phyloP scores from a whole-genome alignment of 2,329 filamentous ascomycete genomes.

The Coniochaeta sp. region DNA sequence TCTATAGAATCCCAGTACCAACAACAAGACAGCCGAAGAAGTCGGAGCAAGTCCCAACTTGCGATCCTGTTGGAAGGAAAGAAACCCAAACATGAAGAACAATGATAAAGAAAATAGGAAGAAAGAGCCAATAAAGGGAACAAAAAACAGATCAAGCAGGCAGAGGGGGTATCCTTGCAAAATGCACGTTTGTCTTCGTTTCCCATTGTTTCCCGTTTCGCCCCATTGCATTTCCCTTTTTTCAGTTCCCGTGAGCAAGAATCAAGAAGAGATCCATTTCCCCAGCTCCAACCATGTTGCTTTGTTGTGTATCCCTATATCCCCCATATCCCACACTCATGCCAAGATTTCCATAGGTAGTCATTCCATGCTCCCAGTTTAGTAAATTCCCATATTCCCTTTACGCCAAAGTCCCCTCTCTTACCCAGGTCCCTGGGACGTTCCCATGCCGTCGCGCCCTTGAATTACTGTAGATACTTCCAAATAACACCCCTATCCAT shows the following conservation, averaged over 20 bases:
- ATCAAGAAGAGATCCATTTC: neutral
- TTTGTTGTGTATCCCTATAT: neutral
- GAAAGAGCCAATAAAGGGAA: constrained; percentile 11
- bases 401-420: neutral
- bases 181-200: constrained; percentile 2
- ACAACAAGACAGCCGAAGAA: neutral
- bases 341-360: neutral
- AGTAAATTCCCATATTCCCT: neutral
- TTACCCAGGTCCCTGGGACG: neutral
- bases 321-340: neutral
- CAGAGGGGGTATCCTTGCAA: constrained; percentile 8
- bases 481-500: neutral
- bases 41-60: too few species aligned
- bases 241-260: neutral
- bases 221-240: neutral
- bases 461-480: neutral
- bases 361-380: neutral
- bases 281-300: neutral
- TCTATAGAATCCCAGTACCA: neutral
- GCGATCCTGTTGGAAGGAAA: neutral
- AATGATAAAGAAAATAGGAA: constrained; percentile 9
- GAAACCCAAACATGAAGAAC: constrained; percentile 8
- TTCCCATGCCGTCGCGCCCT: neutral
- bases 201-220: neutral
- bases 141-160: constrained; percentile 8